Evolutionary conservation across 2,329 filamentous ascomycete genomes (phyloP).

Genomic region (Pseudohalonectria lignicola): DNA sequence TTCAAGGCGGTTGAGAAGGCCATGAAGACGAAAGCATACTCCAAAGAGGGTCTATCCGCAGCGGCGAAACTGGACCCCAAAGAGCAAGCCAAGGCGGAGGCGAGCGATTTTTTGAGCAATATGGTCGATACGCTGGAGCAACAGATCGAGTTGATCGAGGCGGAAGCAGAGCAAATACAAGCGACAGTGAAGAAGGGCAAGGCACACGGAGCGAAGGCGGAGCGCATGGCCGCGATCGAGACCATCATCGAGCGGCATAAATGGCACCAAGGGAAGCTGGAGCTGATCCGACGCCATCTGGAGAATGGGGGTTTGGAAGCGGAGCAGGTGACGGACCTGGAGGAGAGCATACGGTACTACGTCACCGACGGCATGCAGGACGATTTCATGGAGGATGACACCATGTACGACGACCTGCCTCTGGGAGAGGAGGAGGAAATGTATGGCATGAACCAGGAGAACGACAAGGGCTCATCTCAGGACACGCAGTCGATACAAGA

Average conservation of each 20-base stretch:
- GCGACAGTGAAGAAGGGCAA: conserved; percentile 93
- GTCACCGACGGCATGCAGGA: conserved; percentile 80
- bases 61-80: conserved; percentile 93
- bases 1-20: conserved; percentile 99
- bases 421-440: conserved; percentile 85
- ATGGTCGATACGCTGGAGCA: conserved; percentile 90
- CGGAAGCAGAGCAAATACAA: conserved; percentile 77
- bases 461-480: conserved; percentile 87
- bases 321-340: conserved; percentile 75
- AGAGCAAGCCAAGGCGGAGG: conserved; percentile 86
- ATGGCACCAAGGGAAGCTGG: conserved; percentile 89
- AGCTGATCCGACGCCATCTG: conserved; percentile 77
- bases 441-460: conserved; percentile 70
- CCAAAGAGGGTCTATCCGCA: conserved; percentile 89
- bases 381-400: conserved; percentile 90
- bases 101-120: conserved; percentile 71
- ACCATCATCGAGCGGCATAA: conserved; percentile 82
- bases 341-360: conserved; percentile 92
- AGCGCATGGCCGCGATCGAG: conserved; percentile 80
- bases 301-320: conserved; percentile 88
- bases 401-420: conserved; percentile 88
- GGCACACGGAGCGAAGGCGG: conserved; percentile 70
- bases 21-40: conserved; percentile 99
- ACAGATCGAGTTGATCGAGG: conserved; percentile 87
- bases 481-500: conserved; percentile 89